A percentile compares a stretch with the other conserved stretches of the same genome.
Evolutionary conservation across 2,329 filamentous ascomycete genomes (phyloP).

Genomic region (Pseudogymnoascus sp.): DNA sequence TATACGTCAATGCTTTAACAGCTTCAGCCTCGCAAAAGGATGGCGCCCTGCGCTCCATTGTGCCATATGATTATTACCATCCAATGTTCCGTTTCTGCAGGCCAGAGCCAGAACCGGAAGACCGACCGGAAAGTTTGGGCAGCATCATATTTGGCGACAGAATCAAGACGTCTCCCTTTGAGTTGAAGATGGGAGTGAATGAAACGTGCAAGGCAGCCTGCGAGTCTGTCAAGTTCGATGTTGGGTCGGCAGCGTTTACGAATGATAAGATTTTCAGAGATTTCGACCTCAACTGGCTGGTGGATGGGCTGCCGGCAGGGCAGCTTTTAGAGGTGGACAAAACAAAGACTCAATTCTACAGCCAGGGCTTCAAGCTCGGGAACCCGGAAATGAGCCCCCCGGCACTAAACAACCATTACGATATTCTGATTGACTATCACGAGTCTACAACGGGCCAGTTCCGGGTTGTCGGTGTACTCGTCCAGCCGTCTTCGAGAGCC

Average conservation of each 20-base stretch:
- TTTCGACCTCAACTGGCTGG: slow-evolving; percentile 91
- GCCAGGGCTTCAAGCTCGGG: slow-evolving; percentile 80
- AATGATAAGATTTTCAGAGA: slow-evolving; percentile 74
- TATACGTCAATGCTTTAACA: slow-evolving; percentile 88
- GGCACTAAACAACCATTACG: slow-evolving; percentile 86
- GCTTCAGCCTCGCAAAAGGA: slow-evolving; percentile 71
- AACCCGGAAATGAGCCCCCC: slow-evolving; percentile 46
- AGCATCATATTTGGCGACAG: slow-evolving; percentile 96
- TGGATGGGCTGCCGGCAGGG: slow-evolving; percentile 87
- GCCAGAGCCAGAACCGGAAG: slow-evolving; percentile 65
- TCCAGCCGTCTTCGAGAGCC: slow-evolving; percentile 67
- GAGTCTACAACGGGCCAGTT: slow-evolving; percentile 63
- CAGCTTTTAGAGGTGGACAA: slow-evolving; percentile 71
- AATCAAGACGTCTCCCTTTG: slow-evolving; percentile 92
- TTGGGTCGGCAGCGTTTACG: slow-evolving; percentile 65
- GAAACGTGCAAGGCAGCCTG: slow-evolving; percentile 83
- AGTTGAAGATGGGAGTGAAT: slow-evolving; percentile 77
- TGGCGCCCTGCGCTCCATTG: slow-evolving; percentile 77
- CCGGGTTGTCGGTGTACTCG: slow-evolving; percentile 84
- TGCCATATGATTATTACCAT: slow-evolving; percentile 95
- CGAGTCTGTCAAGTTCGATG: slow-evolving; percentile 53
- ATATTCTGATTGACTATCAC: slow-evolving; percentile 90
- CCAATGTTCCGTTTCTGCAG: slow-evolving; percentile 79
- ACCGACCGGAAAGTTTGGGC: slow-evolving; percentile 80
- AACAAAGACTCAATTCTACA: slow-evolving; percentile 75